phyloP scores from a whole-genome alignment of 2,329 filamentous ascomycete species.

The Stagonosporopsis chrysanthemi region DNA sequence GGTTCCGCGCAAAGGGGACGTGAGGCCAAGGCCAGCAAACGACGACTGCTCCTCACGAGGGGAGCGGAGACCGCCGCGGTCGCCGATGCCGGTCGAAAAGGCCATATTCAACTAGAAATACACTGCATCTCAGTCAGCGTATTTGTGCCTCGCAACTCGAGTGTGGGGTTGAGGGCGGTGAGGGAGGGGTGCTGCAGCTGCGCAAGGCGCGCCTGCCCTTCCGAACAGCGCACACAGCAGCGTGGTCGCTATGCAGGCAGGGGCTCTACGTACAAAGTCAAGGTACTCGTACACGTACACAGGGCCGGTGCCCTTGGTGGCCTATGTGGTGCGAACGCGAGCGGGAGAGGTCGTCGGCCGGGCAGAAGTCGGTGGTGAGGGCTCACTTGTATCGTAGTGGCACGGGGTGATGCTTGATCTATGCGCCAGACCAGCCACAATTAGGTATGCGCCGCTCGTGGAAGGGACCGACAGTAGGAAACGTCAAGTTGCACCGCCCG shows the following conservation, averaged over 20 bases:
- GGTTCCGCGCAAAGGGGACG: constrained; percentile 70
- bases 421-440: constrained; percentile 19
- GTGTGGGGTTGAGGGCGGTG: constrained; percentile 49
- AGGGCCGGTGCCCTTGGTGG: constrained; percentile 35
- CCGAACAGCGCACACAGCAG: constrained; percentile 14
- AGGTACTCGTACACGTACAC: constrained; percentile 34
- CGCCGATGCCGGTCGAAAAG: constrained; percentile 68
- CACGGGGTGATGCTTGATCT: constrained; percentile 23
- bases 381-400: constrained; percentile 17
- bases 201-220: constrained; percentile 19
- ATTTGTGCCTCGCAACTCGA: constrained; percentile 23
- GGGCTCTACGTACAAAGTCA: constrained; percentile 32
- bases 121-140: constrained; percentile 46
- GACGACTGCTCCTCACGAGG: constrained; percentile 74
- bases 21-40: constrained; percentile 72
- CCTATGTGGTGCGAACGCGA: constrained; percentile 24
- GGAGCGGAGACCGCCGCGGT: constrained; percentile 78
- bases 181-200: constrained; percentile 34
- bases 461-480: constrained; percentile 19
- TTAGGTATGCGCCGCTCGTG: constrained; percentile 12
- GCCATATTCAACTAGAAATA: constrained; percentile 63
- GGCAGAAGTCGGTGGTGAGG: constrained; percentile 24
- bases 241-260: constrained; percentile 22
- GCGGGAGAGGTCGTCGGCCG: constrained; percentile 16
- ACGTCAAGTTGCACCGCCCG: constrained; percentile 14